Percentiles rank a stretch among this genome's conserved stretches.
These are phyloP conservation scores for Fusarium robinianum DNA, from an alignment of 2,329 filamentous ascomycete species.

Conservation along the genomic window DNA sequence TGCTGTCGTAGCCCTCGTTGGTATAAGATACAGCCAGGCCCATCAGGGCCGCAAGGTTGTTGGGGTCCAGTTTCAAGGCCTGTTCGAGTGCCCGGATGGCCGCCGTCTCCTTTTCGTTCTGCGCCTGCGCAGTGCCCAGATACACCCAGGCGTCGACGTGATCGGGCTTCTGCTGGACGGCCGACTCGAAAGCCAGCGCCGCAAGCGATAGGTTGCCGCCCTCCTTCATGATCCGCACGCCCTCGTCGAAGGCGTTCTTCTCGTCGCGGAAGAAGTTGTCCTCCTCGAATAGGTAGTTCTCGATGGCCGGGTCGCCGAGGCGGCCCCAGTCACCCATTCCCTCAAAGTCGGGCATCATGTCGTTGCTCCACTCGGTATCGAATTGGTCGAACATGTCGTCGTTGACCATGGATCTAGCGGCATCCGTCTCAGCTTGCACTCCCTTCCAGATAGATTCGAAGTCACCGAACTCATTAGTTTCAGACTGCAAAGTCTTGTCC, in stretches of 20 bases:
- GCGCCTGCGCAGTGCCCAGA: slow-evolving; percentile 88
- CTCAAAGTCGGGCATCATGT: slow-evolving; percentile 61
- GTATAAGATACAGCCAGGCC: slow-evolving; percentile 95
- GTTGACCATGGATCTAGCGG: slow-evolving; percentile 72
- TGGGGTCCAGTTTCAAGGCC: slow-evolving; percentile 83
- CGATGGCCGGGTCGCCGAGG: slow-evolving; percentile 76
- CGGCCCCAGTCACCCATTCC: slow-evolving; percentile 65
- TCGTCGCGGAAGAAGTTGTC: slow-evolving; percentile 87
- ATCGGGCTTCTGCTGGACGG: slow-evolving; percentile 83
- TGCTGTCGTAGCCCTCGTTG: slow-evolving; percentile 97
- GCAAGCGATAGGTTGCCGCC: slow-evolving; percentile 94
- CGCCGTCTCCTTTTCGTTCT: slow-evolving; percentile 97
- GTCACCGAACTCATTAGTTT: slow-evolving; percentile 78
- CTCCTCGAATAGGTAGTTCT: slow-evolving; percentile 92
- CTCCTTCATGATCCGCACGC: slow-evolving; percentile 88
- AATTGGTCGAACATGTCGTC: slow-evolving; percentile 68
- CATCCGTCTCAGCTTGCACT: slow-evolving; percentile 75
- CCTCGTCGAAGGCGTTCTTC: slow-evolving; percentile 87
- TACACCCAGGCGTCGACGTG: slow-evolving; percentile 95
- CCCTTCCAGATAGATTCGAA: slow-evolving; percentile 90
- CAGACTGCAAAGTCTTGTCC: slow-evolving; percentile 69
- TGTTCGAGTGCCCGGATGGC: slow-evolving; percentile 93
- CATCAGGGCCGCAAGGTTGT: slow-evolving; percentile 90
- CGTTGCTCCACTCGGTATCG: slow-evolving; percentile 78
- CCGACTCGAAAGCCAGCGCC: slow-evolving; percentile 92